These are phyloP conservation scores for Podila verticillata DNA, from an alignment of 192 early-diverging fungal genomes.

Conservation along the genomic window DNA sequence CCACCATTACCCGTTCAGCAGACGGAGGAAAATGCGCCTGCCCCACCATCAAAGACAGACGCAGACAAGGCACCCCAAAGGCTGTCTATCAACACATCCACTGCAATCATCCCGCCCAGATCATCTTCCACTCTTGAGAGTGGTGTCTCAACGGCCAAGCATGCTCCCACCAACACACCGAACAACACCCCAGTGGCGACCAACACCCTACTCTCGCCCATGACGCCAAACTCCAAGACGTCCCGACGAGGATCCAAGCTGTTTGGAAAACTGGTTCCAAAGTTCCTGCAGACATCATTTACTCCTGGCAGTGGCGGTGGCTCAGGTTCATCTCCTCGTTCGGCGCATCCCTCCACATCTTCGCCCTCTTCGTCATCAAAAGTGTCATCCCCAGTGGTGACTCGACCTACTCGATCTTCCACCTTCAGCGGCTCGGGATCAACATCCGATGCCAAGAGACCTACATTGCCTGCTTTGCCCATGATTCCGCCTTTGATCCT, in stretches of 20 bases:
- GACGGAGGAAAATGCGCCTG: not conserved
- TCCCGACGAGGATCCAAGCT: conserved; percentile 16
- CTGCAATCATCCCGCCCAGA: too few species aligned
- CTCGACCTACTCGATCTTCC: conserved; percentile 17
- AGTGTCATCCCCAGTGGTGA: not conserved
- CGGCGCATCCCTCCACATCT: conserved; percentile 6
- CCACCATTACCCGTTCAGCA: too few species aligned
- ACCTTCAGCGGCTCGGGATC: conserved; percentile 15
- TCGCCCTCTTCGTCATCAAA: conserved; percentile 3
- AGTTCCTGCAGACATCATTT: conserved; percentile 36
- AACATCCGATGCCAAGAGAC: conserved; percentile 1
- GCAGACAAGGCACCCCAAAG: not conserved
- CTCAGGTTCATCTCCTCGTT: conserved; percentile 4
- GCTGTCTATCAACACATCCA: too few species aligned
- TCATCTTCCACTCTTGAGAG: too few species aligned
- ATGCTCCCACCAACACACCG: not conserved
- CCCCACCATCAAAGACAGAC: not conserved
- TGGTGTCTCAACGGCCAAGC: not conserved
- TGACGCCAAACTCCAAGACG: not conserved
- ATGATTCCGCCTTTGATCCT: not conserved
- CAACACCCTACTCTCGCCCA: not conserved
- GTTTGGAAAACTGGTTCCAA: conserved; percentile 42
- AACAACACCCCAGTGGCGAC: not conserved
- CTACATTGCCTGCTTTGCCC: not conserved
- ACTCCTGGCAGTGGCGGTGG: not conserved